Base-by-base conservation (phyloP, 2,329 filamentous ascomycete species). In the Fusarium solani-melongenae region DNA sequence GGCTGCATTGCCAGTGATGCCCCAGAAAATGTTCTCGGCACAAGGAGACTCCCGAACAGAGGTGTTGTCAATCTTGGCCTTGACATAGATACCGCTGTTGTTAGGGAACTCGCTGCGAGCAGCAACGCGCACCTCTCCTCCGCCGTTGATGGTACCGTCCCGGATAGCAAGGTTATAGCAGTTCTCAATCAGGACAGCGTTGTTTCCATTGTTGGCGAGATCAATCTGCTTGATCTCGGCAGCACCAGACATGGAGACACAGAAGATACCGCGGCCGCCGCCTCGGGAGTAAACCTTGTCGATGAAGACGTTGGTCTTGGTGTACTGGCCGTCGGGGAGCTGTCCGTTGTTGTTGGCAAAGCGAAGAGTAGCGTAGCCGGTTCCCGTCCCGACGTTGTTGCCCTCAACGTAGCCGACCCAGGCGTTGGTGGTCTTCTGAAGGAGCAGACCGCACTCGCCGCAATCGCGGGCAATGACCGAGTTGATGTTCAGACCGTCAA, bases 281-380 rank as follows among this genome's bases (percentile, higher is more conserved):
- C 88, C 88, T 20, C 88, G 85, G 2, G 88, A 88, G 34, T 86
- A 81, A 17, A 90, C 87, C 68, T 82, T 83, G 79, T 89, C 85
- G 67, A 90, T 72, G 66, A 79, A 86, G 57, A 90, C 82, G 74
- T 90, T 90, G 41, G 87, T 86, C 24, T 86, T 86, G 2, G 67
- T 72, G 80, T 89, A 90, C 68, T 78, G 80, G 7, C 87, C 87
- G 71, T 86, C 82, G 31, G 82, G n/a, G 6, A 82, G 81, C 69
- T 85, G 82, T 2, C 88, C 88, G 73, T 89, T 89, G 63, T 86
- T 83, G 79, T 90, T 90, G 49, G 88, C 88, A 72, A 90, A 86
- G 3, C 88, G 87, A 17, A 90, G 81, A 0, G 88, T 90, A 0
- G 85, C 88, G 69, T 90, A 90, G 0, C 88, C 88, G 1, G 82